Conservation (phyloP, 257 asterid genomes). For the Solanum tacnaense region DNA sequence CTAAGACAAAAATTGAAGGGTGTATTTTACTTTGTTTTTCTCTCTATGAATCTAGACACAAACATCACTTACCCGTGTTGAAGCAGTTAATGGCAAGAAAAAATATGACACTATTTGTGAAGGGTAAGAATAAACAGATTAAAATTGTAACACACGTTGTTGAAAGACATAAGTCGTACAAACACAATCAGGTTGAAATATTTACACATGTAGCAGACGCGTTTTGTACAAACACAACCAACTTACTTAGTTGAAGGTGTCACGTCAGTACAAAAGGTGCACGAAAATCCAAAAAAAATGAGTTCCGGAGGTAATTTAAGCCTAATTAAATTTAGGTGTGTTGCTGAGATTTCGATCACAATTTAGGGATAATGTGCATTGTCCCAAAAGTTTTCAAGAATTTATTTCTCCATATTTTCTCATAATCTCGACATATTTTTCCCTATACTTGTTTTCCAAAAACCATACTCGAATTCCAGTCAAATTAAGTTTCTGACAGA, state of each 20-base stretch:
- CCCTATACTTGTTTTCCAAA: not conserved
- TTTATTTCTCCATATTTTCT: not conserved
- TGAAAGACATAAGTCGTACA: too few species aligned
- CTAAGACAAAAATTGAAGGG: not conserved
- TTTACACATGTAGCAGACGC: too few species aligned
- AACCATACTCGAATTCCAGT: not conserved
- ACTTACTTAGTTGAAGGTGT: not conserved
- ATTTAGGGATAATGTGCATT: too few species aligned
- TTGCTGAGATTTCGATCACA: not conserved
- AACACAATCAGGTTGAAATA: too few species aligned
- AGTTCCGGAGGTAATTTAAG: not conserved
- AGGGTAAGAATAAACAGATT: not conserved
- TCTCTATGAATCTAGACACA: not conserved
- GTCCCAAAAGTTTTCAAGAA: not conserved
- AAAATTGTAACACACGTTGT: not conserved
- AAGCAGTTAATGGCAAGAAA: not conserved
- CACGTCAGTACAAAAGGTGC: not conserved
- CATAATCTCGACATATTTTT: not conserved
- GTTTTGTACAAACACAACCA: not conserved
- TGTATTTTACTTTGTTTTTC: not conserved
- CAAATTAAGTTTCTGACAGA: not conserved
- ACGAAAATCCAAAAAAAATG: not conserved
- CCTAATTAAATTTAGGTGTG: too few species aligned
- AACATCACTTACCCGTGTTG: not conserved
- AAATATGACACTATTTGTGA: not conserved